Percentiles rank a stretch among this genome's conserved stretches.
phyloP scores from a whole-genome alignment of 2,329 filamentous ascomycete species.

The Sporothrix humicola region DNA sequence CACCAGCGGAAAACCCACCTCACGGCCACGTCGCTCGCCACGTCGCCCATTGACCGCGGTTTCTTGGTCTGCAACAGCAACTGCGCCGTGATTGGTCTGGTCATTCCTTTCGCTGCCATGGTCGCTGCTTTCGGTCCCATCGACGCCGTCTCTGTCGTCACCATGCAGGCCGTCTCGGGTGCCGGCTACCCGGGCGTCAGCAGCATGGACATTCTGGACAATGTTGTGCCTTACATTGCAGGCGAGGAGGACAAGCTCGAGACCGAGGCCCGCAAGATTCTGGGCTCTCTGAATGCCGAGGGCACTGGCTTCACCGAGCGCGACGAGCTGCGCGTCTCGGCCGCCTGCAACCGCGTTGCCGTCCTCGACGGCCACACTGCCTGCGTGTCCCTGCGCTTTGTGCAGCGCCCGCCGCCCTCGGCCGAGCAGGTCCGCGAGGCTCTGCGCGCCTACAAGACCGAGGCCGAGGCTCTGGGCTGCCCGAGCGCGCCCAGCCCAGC shows the following conservation, averaged over 20 bases:
- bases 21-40: conserved; percentile 29
- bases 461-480: conserved; percentile 82
- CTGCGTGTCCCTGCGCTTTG: conserved; percentile 88
- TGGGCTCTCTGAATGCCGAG: conserved; percentile 74
- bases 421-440: conserved; percentile 79
- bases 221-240: conserved; percentile 90
- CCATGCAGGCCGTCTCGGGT: conserved; percentile 92
- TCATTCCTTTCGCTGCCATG: conserved; percentile 91
- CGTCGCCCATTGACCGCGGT: conserved; percentile 67
- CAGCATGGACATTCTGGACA: conserved; percentile 95
- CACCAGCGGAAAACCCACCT: conserved; percentile 77
- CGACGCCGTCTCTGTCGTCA: conserved; percentile 77
- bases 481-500: conserved; percentile 81
- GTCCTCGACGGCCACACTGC: conserved; percentile 94
- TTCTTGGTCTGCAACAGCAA: conserved; percentile 98
- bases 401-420: conserved; percentile 72
- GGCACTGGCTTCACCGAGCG: conserved; percentile 79
- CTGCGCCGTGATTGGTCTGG: conserved; percentile 94
- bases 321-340: conserved; percentile 74
- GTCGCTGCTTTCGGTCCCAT: conserved; percentile 86
- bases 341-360: conserved; percentile 91
- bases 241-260: conserved; percentile 97
- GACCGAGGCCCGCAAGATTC: conserved; percentile 92
- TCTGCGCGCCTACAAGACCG: conserved; percentile 78
- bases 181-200: conserved; percentile 89